A percentile compares a stretch with the other conserved stretches of the same genome.
Evolutionary conservation across 106 monocot genomes (phyloP).

Genomic region (Dendrobium huoshanense): DNA sequence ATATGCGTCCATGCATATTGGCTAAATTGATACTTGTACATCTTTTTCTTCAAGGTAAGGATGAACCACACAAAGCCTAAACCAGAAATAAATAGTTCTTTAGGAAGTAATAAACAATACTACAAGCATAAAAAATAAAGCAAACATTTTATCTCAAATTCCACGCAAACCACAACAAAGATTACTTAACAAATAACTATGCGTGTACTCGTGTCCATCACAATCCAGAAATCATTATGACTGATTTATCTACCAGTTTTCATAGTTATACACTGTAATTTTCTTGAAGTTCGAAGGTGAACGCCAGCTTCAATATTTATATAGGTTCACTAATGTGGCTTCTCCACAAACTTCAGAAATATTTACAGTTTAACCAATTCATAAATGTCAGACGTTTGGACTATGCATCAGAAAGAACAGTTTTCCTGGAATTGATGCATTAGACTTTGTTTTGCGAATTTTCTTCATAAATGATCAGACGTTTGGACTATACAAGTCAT

Average conservation of each 20-base stretch:
- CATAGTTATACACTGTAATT: not conserved
- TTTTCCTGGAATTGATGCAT: not conserved
- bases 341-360: not conserved
- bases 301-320: not conserved
- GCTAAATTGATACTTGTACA: conserved; percentile 75
- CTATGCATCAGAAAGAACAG: not conserved
- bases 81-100: not conserved
- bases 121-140: not conserved
- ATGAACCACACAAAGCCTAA: conserved; percentile 95
- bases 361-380: not conserved
- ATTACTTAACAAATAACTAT: not conserved
- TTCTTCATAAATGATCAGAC: not conserved
- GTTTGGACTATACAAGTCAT: not conserved
- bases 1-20: conserved; percentile 86
- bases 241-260: not conserved
- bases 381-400: not conserved
- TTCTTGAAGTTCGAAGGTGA: not conserved
- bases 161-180: not conserved
- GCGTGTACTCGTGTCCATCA: not conserved
- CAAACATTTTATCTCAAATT: not conserved
- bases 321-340: not conserved
- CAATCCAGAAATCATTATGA: not conserved
- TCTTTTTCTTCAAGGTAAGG: conserved; percentile 89
- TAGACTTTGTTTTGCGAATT: no score
- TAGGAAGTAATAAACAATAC: not conserved